A percentile compares a stretch with the other conserved stretches of the same genome.
These are phyloP conservation scores for Tylopilus sp. DNA, from an alignment of 1,284 basidiomycete species.

Conservation along the genomic window DNA sequence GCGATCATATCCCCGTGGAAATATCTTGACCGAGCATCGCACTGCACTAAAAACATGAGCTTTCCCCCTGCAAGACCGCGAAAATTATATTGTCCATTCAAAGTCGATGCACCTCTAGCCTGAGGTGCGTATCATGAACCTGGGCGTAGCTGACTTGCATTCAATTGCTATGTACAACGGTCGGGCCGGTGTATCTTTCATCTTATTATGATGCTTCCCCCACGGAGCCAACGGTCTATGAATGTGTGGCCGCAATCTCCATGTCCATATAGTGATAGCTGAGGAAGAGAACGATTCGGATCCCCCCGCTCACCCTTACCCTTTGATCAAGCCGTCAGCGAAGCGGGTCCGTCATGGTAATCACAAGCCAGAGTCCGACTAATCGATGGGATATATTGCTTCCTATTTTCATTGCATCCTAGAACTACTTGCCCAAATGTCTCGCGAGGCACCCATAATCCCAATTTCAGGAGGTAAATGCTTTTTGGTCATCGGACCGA, in stretches of 20 bases:
- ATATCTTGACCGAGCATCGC: slow-evolving; percentile 2
- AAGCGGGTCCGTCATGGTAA: not conserved
- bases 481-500: not conserved
- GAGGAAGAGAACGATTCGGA: not conserved
- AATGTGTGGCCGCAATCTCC: not conserved
- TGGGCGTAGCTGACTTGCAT: not conserved
- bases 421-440: not conserved
- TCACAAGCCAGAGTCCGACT: slow-evolving; percentile 7
- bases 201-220: not conserved
- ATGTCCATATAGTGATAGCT: not conserved
- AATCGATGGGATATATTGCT: slow-evolving; percentile 35
- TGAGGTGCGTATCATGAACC: not conserved
- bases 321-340: not conserved
- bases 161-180: not conserved
- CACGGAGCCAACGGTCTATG: not conserved
- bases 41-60: not conserved
- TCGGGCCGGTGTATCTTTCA: not conserved
- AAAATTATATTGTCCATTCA: not conserved
- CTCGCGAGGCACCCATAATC: slow-evolving; percentile 20
- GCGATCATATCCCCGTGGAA: not conserved
- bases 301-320: not conserved
- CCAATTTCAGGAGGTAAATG: slow-evolving; percentile 10
- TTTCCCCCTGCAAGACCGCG: not conserved
- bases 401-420: slow-evolving; percentile 52
- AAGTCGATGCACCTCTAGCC: not conserved